These are phyloP conservation scores for Casuarina equisetifolia DNA, from an alignment of 306 rosid species.

Conservation along the genomic window DNA sequence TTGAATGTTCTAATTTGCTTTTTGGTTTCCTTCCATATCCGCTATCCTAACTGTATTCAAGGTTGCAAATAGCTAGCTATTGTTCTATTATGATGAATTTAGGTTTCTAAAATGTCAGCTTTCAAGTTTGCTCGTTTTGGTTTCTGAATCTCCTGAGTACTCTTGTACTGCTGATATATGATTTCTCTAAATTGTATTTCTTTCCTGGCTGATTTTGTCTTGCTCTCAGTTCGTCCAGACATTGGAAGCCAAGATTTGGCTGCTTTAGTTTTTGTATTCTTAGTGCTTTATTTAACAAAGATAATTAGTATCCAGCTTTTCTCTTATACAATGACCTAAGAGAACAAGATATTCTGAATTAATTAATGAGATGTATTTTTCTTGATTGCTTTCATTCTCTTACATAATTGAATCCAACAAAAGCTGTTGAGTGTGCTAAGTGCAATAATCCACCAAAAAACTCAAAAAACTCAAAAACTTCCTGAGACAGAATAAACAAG, in stretches of 20 bases:
- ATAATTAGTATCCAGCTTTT: not conserved
- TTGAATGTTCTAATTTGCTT: not conserved
- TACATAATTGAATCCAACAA: not conserved
- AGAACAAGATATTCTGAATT: not conserved
- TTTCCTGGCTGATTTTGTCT: not conserved
- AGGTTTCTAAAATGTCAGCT: not conserved
- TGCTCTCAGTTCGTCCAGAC: not conserved
- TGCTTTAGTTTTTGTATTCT: not conserved
- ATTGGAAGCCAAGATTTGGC: not conserved
- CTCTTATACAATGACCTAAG: not conserved
- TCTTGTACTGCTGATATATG: not conserved
- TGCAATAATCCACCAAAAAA: not conserved
- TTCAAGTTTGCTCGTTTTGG: not conserved
- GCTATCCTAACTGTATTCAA: not conserved
- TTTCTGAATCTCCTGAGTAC: not conserved
- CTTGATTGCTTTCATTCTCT: constrained; percentile 1
- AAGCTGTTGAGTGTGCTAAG: not conserved
- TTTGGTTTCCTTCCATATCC: not conserved
- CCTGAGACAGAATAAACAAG: not conserved
- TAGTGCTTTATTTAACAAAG: too few species aligned
- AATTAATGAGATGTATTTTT: not conserved
- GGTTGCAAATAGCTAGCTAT: not conserved
- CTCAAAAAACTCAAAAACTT: not conserved
- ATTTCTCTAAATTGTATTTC: not conserved
- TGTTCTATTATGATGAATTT: not conserved